Conservation (phyloP, 768 basidiomycete species). For the Suillus spraguei region DNA sequence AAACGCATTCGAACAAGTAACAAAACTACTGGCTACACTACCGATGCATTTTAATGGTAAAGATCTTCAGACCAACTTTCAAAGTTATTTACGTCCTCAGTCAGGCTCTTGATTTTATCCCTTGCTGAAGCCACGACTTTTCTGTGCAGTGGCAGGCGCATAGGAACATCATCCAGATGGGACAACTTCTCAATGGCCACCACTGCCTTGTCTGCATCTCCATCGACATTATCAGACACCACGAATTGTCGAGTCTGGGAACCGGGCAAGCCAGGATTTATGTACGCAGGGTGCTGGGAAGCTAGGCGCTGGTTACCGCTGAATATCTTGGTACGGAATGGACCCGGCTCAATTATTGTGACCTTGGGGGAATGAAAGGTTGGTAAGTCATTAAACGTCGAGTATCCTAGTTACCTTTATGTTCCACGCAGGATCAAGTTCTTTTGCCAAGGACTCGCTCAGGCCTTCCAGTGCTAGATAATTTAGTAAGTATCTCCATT, state of each 20-base stretch:
- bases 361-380: not conserved
- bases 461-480: slow-evolving; percentile 34
- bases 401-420: slow-evolving; percentile 35
- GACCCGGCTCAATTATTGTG: slow-evolving; percentile 15
- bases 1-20: not conserved
- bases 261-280: slow-evolving; percentile 6
- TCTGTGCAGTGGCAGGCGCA: slow-evolving; percentile 15
- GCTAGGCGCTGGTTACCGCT: slow-evolving; percentile 1
- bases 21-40: not conserved
- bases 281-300: slow-evolving; percentile 14
- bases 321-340: slow-evolving; percentile 17
- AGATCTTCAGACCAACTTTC: slow-evolving; percentile 14
- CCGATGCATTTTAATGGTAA: not conserved
- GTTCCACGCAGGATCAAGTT: slow-evolving; percentile 45
- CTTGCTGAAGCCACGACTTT: slow-evolving; percentile 1
- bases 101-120: slow-evolving; percentile 9
- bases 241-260: slow-evolving; percentile 8
- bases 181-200: slow-evolving; percentile 12
- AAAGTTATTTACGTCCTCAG: slow-evolving; percentile 7
- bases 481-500: not conserved
- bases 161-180: slow-evolving; percentile 13
- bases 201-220: slow-evolving; percentile 15
- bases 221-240: slow-evolving; percentile 2
- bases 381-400: not conserved
- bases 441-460: slow-evolving; percentile 35